A percentile compares a stretch with the other conserved stretches of the same genome.
phyloP scores from a whole-genome alignment of 495 filamentous ascomycete genomes.

The Articulospora tetracladia region DNA sequence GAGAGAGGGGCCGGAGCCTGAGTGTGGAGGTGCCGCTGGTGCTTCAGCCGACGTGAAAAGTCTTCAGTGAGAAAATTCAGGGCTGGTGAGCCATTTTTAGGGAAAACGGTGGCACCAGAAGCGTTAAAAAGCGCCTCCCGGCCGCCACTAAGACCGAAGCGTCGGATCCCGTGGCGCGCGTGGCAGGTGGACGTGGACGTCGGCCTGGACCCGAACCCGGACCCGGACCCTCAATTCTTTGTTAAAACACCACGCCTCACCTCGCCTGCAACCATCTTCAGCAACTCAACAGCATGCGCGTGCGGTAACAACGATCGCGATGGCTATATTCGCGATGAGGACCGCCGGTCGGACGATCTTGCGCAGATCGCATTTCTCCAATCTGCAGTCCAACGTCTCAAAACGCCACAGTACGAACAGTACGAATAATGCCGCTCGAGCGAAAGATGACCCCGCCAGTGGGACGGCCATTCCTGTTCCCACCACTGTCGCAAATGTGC shows the following conservation, averaged over 20 bases:
- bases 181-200: too few relatives aligned
- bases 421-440: conserved; percentile 2
- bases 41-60: not conserved
- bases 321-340: conserved; percentile 15
- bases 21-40: too few relatives aligned
- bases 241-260: not conserved
- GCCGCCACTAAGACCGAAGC: too few relatives aligned
- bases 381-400: conserved; percentile 4
- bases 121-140: too few relatives aligned
- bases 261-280: not conserved
- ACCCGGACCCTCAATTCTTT: not conserved
- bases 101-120: not conserved
- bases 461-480: conserved; percentile 37
- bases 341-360: conserved; percentile 10
- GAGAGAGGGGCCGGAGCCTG: too few relatives aligned
- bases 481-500: conserved; percentile 39
- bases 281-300: conserved; percentile 9
- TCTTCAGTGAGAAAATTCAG: not conserved
- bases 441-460: conserved; percentile 16
- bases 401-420: conserved; percentile 9
- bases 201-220: too few relatives aligned
- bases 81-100: not conserved
- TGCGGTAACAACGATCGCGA: not conserved
- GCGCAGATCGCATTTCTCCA: conserved; percentile 9
- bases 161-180: too few relatives aligned